Conservation (phyloP, 169 alveolate genomes). For the Babesia divergens region DNA sequence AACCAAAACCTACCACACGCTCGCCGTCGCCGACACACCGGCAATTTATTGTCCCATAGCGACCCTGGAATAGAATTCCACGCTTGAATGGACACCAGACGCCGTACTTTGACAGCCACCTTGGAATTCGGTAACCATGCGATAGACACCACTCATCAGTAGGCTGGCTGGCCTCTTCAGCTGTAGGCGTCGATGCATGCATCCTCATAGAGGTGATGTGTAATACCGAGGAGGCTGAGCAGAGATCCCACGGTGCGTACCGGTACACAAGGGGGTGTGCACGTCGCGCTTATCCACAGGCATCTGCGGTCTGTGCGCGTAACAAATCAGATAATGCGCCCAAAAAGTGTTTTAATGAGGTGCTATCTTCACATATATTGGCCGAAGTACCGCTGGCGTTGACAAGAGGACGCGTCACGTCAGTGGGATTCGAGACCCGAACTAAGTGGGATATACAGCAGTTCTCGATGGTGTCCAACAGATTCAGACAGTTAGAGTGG, state of each 20-base stretch:
- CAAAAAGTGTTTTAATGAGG: too few relatives aligned
- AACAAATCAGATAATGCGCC: background rate
- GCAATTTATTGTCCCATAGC: constrained; percentile 70
- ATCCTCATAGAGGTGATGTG: background rate
- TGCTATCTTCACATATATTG: too few relatives aligned
- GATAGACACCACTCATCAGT: constrained; percentile 56
- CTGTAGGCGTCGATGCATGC: background rate
- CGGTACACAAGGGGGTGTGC: constrained; percentile 11
- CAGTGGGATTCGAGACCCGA: too few relatives aligned
- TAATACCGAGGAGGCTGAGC: background rate
- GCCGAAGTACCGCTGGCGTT: too few relatives aligned
- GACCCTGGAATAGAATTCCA: constrained; percentile 66
- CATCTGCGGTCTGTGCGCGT: background rate
- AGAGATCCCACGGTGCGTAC: background rate
- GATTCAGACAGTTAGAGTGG: background rate
- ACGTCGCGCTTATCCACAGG: background rate
- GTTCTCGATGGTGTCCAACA: background rate
- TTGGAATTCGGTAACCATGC: constrained; percentile 67
- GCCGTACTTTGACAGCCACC: constrained; percentile 61
- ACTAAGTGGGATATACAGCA: too few relatives aligned
- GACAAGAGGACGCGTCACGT: too few relatives aligned
- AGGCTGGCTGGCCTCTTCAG: constrained; percentile 7
- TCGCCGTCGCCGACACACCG: constrained; percentile 61
- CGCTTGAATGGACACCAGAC: constrained; percentile 72
- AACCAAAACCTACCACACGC: constrained; percentile 4